phyloP scores from a whole-genome alignment of 345 rosid genomes.

The Melastoma malabathricum region DNA sequence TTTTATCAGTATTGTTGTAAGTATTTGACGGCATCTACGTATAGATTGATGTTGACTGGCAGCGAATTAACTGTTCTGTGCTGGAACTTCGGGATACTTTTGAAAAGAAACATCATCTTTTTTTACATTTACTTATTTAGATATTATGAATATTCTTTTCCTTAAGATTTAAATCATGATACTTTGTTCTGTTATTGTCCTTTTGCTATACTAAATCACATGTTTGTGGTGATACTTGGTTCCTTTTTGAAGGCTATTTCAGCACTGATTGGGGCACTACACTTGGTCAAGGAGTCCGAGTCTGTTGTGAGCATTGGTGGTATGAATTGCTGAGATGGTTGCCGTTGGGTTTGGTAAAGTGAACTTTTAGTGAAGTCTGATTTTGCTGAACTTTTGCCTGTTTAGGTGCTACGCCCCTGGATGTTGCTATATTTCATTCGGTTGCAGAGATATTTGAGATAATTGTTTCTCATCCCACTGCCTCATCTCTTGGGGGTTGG shows the following conservation, averaged over 20 bases:
- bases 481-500: constrained; percentile 84
- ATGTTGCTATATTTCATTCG: constrained; percentile 91
- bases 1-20: not conserved
- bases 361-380: no score
- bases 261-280: constrained; percentile 74
- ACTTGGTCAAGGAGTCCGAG: constrained; percentile 67
- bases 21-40: no score
- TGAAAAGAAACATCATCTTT: no score
- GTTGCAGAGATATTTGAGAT: constrained; percentile 94
- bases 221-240: constrained; percentile 5
- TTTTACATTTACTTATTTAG: not conserved
- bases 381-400: constrained; percentile 2
- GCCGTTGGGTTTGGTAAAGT: constrained; percentile 10
- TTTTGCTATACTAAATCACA: not conserved
- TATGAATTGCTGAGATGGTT: constrained; percentile 12
- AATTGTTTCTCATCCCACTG: constrained; percentile 77
- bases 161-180: no score
- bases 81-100: not conserved
- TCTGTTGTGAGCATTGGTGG: constrained; percentile 52
- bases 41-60: no score
- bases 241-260: constrained; percentile 43
- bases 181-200: not conserved
- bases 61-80: no score
- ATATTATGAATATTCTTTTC: not conserved
- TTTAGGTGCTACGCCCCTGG: constrained; percentile 80